A percentile compares a stretch with the other conserved stretches of the same genome.
Conservation (phyloP, 768 basidiomycete species). For the Tulasnella calospora region DNA sequence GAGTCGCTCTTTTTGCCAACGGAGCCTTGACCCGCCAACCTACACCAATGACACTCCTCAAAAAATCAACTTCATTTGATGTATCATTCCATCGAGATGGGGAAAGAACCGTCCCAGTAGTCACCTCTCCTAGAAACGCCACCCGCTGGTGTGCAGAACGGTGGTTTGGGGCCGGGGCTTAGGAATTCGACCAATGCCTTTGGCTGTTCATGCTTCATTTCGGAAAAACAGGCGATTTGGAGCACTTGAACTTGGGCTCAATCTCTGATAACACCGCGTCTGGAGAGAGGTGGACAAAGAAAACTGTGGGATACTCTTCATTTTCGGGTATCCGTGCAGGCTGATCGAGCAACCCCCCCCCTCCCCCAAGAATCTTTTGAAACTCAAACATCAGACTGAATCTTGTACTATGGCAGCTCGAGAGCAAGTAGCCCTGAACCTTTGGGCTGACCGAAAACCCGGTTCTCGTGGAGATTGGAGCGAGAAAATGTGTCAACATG, state of each 20-base stretch:
- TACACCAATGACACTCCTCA: not conserved
- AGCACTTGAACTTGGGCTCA: not conserved
- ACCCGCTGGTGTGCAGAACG: not conserved
- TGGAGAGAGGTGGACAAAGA: not conserved
- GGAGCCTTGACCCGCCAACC: not conserved
- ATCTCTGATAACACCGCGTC: not conserved
- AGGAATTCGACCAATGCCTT: not conserved
- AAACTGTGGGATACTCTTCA: not conserved
- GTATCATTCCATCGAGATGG: not conserved
- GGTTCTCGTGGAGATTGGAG: not conserved
- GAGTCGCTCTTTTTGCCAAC: not conserved
- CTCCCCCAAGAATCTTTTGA: not conserved
- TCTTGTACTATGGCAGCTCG: not conserved
- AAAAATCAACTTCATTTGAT: not conserved
- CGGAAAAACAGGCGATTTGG: not conserved
- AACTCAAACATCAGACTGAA: not conserved
- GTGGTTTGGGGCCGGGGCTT: not conserved
- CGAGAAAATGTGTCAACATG: not conserved
- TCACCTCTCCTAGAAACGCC: not conserved
- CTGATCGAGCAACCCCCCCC: no score
- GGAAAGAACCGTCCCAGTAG: not conserved
- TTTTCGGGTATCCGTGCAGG: not conserved
- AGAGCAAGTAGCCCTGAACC: not conserved
- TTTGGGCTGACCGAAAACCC: not conserved
- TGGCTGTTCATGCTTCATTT: not conserved